Base-by-base conservation (phyloP, 1,139 yeast species). In the Sugiyamaella castrensis region DNA sequence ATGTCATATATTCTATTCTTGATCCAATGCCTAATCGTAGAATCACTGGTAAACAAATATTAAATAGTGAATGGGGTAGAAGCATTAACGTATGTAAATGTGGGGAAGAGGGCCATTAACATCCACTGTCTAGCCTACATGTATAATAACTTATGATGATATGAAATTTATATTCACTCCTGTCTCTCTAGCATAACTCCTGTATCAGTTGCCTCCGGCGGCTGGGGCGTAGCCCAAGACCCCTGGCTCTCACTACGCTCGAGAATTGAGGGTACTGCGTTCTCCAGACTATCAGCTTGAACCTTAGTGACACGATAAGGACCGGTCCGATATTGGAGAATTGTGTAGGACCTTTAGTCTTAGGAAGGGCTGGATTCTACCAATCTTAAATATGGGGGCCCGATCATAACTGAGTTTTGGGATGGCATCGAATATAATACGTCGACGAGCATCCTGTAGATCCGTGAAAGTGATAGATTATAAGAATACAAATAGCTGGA, bases 21-120 rank as follows among this genome's bases (percentile, higher is more conserved):
- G 98, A 92, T 63, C 98, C 98, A 1, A 82, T 83, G 43, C 96
- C 98, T 1, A 58, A 66, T 32, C 76, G 98, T 58, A 77, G 98
- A 64, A 85, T 92, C 57, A 91, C 87, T 19, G 95, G 94, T 27
- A 81, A 82, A 60, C 97, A 92, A 68, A 81, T 91, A 31, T 72
- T 92, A 64, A 88, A 85, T 64, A 84, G 95, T 65, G 98, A 92
- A 68, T 92, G 98, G 98, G 96, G 96, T 1, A 73, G 97, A 55
- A 94, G 87, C 64, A 88, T 91, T 53, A 76, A 71, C 55, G 81
- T 87, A 29, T 88, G 96, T 65, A 81, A 77, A 40, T 86, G 87
- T 9, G 89, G 84, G 30, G 78, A 73, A 34, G 51, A 57, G 11
- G 71, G 71, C 9, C 50, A 24, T 32, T 46, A 32, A 13, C 16